Percentiles rank a stretch among this genome's conserved stretches.
These are phyloP conservation scores for Phanerodontia chrysosporium DNA, from an alignment of 768 basidiomycete species.

Conservation along the genomic window DNA sequence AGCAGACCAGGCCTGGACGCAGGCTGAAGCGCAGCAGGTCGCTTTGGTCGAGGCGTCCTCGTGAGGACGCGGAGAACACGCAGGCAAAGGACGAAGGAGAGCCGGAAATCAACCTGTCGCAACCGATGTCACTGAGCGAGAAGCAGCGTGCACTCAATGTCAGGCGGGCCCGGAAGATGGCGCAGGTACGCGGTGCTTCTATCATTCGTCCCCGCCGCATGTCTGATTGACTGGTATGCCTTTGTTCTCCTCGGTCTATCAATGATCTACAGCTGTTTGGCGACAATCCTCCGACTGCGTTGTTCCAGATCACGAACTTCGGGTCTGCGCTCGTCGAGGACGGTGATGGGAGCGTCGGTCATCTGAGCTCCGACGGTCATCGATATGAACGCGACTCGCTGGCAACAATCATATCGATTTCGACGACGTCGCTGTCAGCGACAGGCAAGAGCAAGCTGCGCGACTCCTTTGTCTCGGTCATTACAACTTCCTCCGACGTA, in stretches of 20 bases:
- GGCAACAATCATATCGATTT: constrained; percentile 21
- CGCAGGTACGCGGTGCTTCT: constrained; percentile 35
- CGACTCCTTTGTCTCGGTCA: constrained; percentile 13
- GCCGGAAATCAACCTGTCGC: not conserved
- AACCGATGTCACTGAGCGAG: constrained; percentile 20
- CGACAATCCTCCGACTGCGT: constrained; percentile 40
- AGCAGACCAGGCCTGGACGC: not conserved
- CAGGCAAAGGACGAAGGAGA: not conserved
- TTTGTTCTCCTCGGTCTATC: not conserved
- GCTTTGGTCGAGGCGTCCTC: constrained; percentile 20
- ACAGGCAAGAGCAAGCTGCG: constrained; percentile 3
- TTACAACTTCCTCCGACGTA: constrained; percentile 11
- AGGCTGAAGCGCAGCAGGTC: constrained; percentile 28
- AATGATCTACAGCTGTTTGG: constrained; percentile 40
- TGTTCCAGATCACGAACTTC: constrained; percentile 33
- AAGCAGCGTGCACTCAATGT: constrained; percentile 38
- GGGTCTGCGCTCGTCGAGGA: constrained; percentile 13
- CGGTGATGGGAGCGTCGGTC: constrained; percentile 6
- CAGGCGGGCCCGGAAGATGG: constrained; percentile 46
- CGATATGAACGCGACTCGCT: constrained; percentile 19
- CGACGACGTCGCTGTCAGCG: constrained; percentile 13
- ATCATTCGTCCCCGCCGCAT: not conserved
- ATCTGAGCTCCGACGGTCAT: constrained; percentile 5
- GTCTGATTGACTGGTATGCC: not conserved
- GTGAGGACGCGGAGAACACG: constrained; percentile 3